Evolutionary conservation across 768 basidiomycete genomes (phyloP), one percentile per base, ranked within the genome.

Genomic region (Crassisporium funariophilum): DNA sequence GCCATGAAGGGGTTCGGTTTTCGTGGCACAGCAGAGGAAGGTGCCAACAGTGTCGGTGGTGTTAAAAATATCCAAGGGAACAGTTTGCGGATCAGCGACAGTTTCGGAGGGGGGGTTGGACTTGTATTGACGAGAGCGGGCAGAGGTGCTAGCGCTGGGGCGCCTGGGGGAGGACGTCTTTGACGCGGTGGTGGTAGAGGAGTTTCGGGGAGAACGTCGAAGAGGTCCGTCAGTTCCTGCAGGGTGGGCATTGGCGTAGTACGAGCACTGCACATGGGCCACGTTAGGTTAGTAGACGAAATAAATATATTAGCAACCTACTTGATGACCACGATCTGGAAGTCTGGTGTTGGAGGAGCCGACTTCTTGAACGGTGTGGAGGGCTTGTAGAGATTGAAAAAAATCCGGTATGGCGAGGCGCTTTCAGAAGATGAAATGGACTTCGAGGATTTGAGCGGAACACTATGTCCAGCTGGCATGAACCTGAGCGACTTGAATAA

Each of bases 301-400:
- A 38, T 15, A 22, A 15, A 49, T 5, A 43, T 5, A 16, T 15
- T 12, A 36, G 25, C 29, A 23, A 12, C 70, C 84, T 56, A 95
- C 94, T 95, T 82, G 46, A 98, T 76, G 2, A 95, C 87, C 1
- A 90, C 89, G 15, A 97, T 68, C 41, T 84, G 78, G 66, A 92
- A 98, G 65, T 97, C 92, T 2, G 95, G 92, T 1, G 77, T 73
- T 5, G 86, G 83, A 4, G 87, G 89, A 1, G 78, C 69, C 0
- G 82, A 86, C 69, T 86, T 91, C 61, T 81, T 86, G 71, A 84
- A 95, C 6, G 88, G 75, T 0, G 91, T 91, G 5, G 82, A 83
- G 2, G 95, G 95, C 60, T 95, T 97, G 72, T 95, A 95, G 4
- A 92, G 73, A 58, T 97, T 87, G 66, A 77, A 98, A 69, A 97